These are phyloP conservation scores for Phytophthora aleatoria DNA, from an alignment of 352 stramenopile genomes.

Conservation along the genomic window DNA sequence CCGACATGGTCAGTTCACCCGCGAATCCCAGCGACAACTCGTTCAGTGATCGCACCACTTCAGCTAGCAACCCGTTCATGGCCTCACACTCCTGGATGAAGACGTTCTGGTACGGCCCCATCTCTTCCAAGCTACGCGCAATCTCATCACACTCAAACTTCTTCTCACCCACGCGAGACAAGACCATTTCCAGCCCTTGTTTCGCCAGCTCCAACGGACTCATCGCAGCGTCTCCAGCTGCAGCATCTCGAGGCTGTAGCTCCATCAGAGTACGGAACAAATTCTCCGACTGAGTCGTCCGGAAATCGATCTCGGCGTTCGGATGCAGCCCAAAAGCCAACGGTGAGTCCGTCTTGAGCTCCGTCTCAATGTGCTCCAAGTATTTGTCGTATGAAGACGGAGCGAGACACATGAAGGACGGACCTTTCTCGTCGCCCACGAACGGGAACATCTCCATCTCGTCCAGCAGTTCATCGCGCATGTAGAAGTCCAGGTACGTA, in stretches of 20 bases:
- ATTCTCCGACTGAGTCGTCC: constrained; percentile 95
- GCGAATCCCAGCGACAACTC: constrained; percentile 97
- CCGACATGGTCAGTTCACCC: constrained; percentile 97
- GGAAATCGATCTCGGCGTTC: constrained; percentile 99
- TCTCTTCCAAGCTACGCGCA: constrained; percentile 92
- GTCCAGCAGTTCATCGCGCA: constrained; percentile 97
- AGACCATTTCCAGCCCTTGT: constrained; percentile 90
- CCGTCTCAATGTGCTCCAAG: constrained; percentile 96
- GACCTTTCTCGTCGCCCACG: constrained; percentile 95
- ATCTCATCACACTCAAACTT: constrained; percentile 98
- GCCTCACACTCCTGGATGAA: constrained; percentile 98
- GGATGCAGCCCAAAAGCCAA: constrained; percentile 97
- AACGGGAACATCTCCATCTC: constrained; percentile 99
- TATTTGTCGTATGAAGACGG: constrained; percentile 98
- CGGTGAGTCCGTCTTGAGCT: constrained; percentile 96
- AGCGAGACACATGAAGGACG: constrained; percentile 94
- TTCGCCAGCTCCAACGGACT: constrained; percentile 94
- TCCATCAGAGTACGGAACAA: constrained; percentile 97
- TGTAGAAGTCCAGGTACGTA: constrained; percentile 98
- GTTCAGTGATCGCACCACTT: constrained; percentile 96
- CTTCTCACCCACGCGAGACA: constrained; percentile 96
- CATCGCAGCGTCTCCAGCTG: constrained; percentile 85
- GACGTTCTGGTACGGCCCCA: constrained; percentile 96
- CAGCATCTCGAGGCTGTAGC: constrained; percentile 92
- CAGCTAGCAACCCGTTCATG: constrained; percentile 95